Evolutionary conservation across 306 rosid species (phyloP).

Genomic region (Glycyrrhiza uralensis): DNA sequence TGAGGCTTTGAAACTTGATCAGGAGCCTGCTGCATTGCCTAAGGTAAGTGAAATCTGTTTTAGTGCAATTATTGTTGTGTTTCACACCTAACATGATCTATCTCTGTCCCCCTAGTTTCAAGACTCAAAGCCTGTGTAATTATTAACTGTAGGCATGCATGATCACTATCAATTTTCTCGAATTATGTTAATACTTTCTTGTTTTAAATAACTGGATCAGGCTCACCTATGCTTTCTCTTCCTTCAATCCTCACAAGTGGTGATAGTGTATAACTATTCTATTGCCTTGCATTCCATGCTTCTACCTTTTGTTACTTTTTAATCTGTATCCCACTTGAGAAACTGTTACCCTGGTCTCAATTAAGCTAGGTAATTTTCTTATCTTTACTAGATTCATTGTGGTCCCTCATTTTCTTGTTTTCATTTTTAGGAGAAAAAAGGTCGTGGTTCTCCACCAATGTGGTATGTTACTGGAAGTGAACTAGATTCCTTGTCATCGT

Average conservation of each 20-base stretch:
- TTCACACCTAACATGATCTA: background rate
- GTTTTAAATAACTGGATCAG: background rate
- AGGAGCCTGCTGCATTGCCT: slow-evolving; percentile 53
- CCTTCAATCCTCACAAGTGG: background rate
- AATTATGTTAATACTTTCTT: background rate
- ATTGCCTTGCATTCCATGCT: background rate
- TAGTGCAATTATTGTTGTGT: background rate
- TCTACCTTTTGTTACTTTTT: background rate
- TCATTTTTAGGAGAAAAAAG: slow-evolving; percentile 75
- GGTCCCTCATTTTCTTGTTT: slow-evolving; percentile 8
- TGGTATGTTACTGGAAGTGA: slow-evolving; percentile 70
- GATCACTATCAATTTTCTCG: background rate
- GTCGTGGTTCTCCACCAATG: slow-evolving; percentile 65
- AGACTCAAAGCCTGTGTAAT: background rate
- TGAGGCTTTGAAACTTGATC: slow-evolving; percentile 48
- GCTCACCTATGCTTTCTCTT: background rate
- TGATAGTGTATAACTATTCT: background rate
- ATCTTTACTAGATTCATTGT: background rate
- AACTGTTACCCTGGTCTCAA: background rate
- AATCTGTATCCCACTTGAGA: background rate
- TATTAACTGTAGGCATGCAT: background rate
- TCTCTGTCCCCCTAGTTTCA: background rate
- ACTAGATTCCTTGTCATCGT: slow-evolving; percentile 81
- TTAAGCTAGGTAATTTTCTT: background rate
- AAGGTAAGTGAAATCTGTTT: slow-evolving; percentile 46